Conservation (phyloP, 2,329 filamentous ascomycete species). For the Aspergillus luchuensis region DNA sequence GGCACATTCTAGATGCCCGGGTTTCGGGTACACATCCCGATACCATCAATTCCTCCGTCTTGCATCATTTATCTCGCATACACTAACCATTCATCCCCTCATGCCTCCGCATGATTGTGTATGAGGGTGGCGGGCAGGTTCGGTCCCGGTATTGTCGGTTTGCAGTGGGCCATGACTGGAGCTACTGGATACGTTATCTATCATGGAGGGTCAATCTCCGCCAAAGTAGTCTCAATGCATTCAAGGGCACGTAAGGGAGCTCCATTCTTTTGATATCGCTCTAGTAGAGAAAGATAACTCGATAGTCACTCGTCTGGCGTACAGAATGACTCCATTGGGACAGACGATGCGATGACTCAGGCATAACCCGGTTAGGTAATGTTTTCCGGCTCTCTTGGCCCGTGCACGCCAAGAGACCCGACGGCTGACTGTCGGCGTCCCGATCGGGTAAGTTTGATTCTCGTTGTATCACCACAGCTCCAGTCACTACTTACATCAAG, state of each 20-base stretch:
- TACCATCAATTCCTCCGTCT: neutral
- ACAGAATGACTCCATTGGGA: neutral
- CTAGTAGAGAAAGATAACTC: neutral
- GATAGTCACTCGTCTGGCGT: neutral
- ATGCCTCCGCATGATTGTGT: neutral
- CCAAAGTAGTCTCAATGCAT: too few species aligned
- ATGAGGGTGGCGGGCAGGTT: too few species aligned
- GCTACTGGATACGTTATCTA: too few species aligned
- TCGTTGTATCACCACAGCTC: neutral
- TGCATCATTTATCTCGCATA: too few species aligned
- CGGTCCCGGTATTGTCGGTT: neutral
- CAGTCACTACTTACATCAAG: neutral
- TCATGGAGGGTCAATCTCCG: too few species aligned
- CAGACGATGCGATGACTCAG: neutral
- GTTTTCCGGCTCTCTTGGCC: slow-evolving; percentile 18
- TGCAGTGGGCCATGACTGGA: neutral
- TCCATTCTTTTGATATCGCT: neutral
- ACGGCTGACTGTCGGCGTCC: neutral
- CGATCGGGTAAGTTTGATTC: neutral
- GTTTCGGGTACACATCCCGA: neutral
- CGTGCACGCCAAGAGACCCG: slow-evolving; percentile 13
- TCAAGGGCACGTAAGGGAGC: too few species aligned
- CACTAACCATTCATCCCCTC: neutral
- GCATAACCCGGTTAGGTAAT: slow-evolving; percentile 19
- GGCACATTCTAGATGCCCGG: neutral